Base-by-base conservation (phyloP, 2,329 filamentous ascomycete genomes). In the Aspergillus quadrilineatus region DNA sequence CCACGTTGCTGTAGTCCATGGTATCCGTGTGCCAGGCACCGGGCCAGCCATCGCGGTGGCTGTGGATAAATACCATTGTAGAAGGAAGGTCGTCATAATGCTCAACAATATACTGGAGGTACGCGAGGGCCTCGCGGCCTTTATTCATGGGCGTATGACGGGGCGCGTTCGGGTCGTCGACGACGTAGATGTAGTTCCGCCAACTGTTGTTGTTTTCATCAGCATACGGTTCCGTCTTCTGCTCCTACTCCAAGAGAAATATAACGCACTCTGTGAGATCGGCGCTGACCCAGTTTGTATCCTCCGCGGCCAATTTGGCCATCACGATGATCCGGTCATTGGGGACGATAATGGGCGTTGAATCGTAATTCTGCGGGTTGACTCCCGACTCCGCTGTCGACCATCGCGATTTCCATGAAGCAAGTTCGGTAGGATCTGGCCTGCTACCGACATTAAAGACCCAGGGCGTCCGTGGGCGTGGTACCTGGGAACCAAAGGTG, bases 21-120 rank as follows among this genome's bases (percentile, higher is more conserved):
- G 80, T 78, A 59, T 85, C 82, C 65, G 83, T 84, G 69, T 85
- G 83, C 82, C 82, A 85, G 36, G 79, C 75, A 45, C 55, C 65
- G 44, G 69, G 65, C 60, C 64, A 69, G 58, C 69, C 70, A 55
- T 73, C 75, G 49, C 82, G 80, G 63, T 87, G 81, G 10, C 80
- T 78, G 64, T 85, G 83, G 61, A 82, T 74, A 73, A 85, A 85
- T 53, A 84, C 70, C 48, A 79, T 69, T 3, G 80, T 76, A 51
- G 82, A 78, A 5, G 82, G 78, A 22, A 85, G 72, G 45, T 70
- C 62, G 42, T 77, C 60, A 60, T 79, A 79, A 59, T 79, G 68
- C 41, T 79, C 75, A 50, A 79, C 70, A 37, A 80, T 71, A 63
- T 74, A 79, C 52, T 76, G 76, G 9, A 79, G 69, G 60, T 79